Conservation (phyloP, 305 asterid genomes). For the Lippia alba region DNA sequence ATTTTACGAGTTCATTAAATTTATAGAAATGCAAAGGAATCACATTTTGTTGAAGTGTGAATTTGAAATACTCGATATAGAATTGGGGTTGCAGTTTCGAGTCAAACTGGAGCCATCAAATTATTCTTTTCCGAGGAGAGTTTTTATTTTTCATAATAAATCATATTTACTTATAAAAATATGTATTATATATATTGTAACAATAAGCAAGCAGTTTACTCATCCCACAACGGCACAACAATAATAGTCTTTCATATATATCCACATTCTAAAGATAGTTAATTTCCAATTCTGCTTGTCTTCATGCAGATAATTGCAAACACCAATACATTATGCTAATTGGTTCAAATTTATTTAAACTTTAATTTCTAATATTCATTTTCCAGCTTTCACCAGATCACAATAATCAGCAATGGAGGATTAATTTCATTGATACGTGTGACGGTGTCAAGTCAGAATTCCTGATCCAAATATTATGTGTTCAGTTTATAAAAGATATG, state of each 20-base stretch:
- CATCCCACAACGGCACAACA: not conserved
- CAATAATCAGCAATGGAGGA: not conserved
- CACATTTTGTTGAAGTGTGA: too few species aligned
- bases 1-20: too few species aligned
- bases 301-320: constrained; percentile 34
- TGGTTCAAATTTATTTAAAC: not conserved
- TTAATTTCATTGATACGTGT: not conserved
- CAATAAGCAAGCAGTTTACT: not conserved
- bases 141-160: too few species aligned
- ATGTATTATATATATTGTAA: not conserved
- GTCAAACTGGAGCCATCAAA: too few species aligned
- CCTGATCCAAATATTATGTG: not conserved
- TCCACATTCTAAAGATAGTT: constrained; percentile 28
- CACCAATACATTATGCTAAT: constrained; percentile 21
- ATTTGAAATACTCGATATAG: too few species aligned
- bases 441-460: constrained; percentile 1
- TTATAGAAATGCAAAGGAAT: too few species aligned
- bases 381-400: not conserved
- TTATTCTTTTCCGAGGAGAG: too few species aligned
- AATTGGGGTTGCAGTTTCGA: too few species aligned
- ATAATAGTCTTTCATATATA: not conserved
- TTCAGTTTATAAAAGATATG: not conserved
- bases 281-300: constrained; percentile 22
- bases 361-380: not conserved
- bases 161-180: too few species aligned